phyloP scores from a whole-genome alignment of 768 basidiomycete species.

The Tulasnella calospora region DNA sequence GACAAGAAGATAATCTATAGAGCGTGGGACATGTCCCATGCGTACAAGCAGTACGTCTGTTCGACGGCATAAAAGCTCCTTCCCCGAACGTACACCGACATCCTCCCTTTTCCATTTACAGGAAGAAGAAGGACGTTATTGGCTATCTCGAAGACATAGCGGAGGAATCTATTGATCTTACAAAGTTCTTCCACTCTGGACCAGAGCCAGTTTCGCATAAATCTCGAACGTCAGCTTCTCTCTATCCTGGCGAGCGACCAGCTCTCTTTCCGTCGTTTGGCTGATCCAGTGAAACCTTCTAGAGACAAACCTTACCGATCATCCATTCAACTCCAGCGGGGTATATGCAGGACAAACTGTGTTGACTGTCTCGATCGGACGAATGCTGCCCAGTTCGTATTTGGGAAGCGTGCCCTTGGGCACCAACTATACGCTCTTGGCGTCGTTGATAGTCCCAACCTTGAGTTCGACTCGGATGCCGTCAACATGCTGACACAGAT shows the following conservation, averaged over 20 bases:
- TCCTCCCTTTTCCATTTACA: constrained; percentile 34
- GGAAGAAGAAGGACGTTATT: constrained; percentile 93
- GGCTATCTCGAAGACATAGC: constrained; percentile 92
- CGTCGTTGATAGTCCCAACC: constrained; percentile 74
- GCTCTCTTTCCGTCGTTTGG: background rate
- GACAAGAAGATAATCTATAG: constrained; percentile 85
- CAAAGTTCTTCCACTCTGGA: constrained; percentile 93
- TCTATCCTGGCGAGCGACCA: background rate
- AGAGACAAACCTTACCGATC: constrained; percentile 49
- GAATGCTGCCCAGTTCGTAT: constrained; percentile 94
- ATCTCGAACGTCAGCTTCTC: constrained; percentile 42
- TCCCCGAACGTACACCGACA: constrained; percentile 1
- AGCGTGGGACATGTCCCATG: constrained; percentile 94
- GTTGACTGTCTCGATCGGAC: constrained; percentile 96
- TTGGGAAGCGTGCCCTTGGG: constrained; percentile 88
- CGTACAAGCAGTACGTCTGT: constrained; percentile 77
- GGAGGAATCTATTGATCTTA: constrained; percentile 85
- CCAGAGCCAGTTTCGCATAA: constrained; percentile 75
- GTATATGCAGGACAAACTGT: constrained; percentile 90
- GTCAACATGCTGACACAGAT: constrained; percentile 97
- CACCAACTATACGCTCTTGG: constrained; percentile 95
- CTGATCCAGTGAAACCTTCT: constrained; percentile 26
- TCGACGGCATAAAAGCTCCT: background rate
- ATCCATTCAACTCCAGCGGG: constrained; percentile 78
- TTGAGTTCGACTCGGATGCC: constrained; percentile 89